Evolutionary conservation across 2,329 filamentous ascomycete genomes (phyloP), one percentile per base, ranked within the genome.

Genomic region (Aspergillus tamarii): DNA sequence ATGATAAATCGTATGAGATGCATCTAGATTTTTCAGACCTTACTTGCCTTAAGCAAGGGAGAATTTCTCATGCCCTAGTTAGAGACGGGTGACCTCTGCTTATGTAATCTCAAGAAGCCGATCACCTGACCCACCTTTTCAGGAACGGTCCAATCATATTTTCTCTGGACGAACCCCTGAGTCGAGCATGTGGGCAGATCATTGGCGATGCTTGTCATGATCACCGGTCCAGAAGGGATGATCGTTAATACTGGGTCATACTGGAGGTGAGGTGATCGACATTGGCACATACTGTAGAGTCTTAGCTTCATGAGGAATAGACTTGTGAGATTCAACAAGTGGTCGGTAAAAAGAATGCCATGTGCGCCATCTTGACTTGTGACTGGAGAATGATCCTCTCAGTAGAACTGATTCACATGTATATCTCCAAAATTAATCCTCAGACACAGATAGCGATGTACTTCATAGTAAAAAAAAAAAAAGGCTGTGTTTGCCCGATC

Each of bases 181-280:
- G 21, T 52, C 23, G 46, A 58, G 61, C 64, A 65, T 64, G 64
- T 65, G 64, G 57, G 46, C 34, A 28, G 45, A 60, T 58, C 60
- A 65, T 65, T 65, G 61, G 61, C 23, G 26, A 21, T 57, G n/a
- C n/a, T 56, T 14, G 8, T 28, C 32, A 43, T 55, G 52, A 36
- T 34, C 46, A 48, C 45, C 11, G 10, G 30, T 21, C 26, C 16
- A 54, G 52, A 36, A 9, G 30, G 30, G 7, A 36, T 46, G 12
- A 36, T 16, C 46, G 46, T 36, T n/a, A 12, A 21, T 41, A n/a
- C 46, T 39, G 19, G 36, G 32, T 36, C 34, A 53, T 21, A 30
- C 32, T 21, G 28, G 21, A 36, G 10, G 52, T 36, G 16, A 11
- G 14, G 21, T 55, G 61, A 63, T 63, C 61, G 19, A 21, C 52